Evolutionary conservation across 2,329 filamentous ascomycete species (phyloP), one percentile per base, ranked within the genome.

Genomic region (Fusarium marasasianum): DNA sequence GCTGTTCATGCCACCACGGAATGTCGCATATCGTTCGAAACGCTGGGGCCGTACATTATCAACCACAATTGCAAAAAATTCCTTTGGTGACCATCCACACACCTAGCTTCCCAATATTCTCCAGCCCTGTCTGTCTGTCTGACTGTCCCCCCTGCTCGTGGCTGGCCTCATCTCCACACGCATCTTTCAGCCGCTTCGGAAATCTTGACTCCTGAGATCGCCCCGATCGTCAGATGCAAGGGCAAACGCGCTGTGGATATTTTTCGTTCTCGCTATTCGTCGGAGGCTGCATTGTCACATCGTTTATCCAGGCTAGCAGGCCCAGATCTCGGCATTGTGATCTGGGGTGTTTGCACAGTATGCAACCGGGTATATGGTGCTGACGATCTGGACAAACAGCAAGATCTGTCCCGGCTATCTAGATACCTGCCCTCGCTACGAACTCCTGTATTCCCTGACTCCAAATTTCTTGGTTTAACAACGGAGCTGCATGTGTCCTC

Each of bases 401-500:
- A 10, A 29, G 24, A 29, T 29, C 24, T 47, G 44, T 10, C 26
- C 24, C 5, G 18, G 44, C 8, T 9, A 47, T 47, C 24, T 29
- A 26, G 18, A 47, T 29, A 24, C n/a, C 6, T 1, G n/a, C 41
- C 1, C n/a, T 44, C 6, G 15, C 2, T 18, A 5, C 5, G 18
- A 47, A 14, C 44, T 31, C 29, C 29, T 47, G 5, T 8, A 22
- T 14, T 20, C 8, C 18, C 6, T 4, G 8, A 6, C 5, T 29
- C 17, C 13, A 2, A 1, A 1, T 11, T 20, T 4, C 44, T 22
- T 47, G 18, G 13, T 9, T 29, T 14, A 26, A 5, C 0, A 0
- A 43, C 0, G 6, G 22, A 41, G 13, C 22, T 7, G 1, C 8
- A 22, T 3, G 26, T 47, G 0, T 26, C 5, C 17, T 9, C 11